These are phyloP conservation scores for Neoboletus magnificus DNA, from an alignment of 768 basidiomycete species.

Conservation along the genomic window DNA sequence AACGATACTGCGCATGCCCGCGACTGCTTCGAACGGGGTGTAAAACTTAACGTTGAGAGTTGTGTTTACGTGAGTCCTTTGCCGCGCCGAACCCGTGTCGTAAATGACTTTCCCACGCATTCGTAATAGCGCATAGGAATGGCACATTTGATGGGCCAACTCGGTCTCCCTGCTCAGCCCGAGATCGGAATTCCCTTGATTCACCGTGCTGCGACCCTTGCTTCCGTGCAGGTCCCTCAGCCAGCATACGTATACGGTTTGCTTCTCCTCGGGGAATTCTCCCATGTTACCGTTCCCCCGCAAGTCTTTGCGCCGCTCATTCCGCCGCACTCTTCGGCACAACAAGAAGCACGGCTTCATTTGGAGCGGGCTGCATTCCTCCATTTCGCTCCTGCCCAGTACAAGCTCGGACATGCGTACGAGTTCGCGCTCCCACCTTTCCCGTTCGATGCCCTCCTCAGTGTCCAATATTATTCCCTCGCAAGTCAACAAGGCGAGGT, in stretches of 20 bases:
- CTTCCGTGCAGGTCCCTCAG: slow-evolving; percentile 75
- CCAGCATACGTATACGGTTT: slow-evolving; percentile 89
- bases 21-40: slow-evolving; percentile 86
- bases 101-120: slow-evolving; percentile 5
- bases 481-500: slow-evolving; percentile 83
- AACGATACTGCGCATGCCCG: slow-evolving; percentile 69
- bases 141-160: slow-evolving; percentile 88
- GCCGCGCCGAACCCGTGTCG: background rate
- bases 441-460: slow-evolving; percentile 83
- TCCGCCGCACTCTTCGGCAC: slow-evolving; percentile 44
- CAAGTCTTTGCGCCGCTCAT: slow-evolving; percentile 54
- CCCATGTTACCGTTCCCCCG: slow-evolving; percentile 53
- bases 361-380: slow-evolving; percentile 86
- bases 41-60: slow-evolving; percentile 67
- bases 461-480: slow-evolving; percentile 85
- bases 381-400: slow-evolving; percentile 81
- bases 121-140: slow-evolving; percentile 77
- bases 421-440: slow-evolving; percentile 87
- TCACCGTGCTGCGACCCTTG: slow-evolving; percentile 69
- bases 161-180: slow-evolving; percentile 55
- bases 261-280: slow-evolving; percentile 80
- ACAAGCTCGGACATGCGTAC: slow-evolving; percentile 89
- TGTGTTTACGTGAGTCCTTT: slow-evolving; percentile 67
- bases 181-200: slow-evolving; percentile 67
- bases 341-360: slow-evolving; percentile 66